Evolutionary conservation across 306 rosid species (phyloP), one percentile per base, ranked within the genome.

Genomic region (Vigna nakashimae): DNA sequence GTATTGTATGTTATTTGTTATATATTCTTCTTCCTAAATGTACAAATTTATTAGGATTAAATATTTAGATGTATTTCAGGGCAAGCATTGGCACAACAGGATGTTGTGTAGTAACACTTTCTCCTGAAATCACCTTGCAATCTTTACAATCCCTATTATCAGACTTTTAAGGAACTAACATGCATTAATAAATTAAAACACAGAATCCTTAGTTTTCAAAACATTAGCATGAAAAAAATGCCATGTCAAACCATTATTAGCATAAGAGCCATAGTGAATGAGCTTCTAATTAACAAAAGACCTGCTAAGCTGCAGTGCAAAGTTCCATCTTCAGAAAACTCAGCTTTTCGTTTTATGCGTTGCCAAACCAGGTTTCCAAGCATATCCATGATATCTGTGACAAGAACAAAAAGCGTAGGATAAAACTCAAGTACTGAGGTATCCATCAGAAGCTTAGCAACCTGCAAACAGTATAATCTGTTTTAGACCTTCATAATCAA

Each of bases 311-410:
- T 87, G 80, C 82, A 79, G 72, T 79, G 26, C 71, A 69, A 80
- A 66, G 77, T 81, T 89, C 93, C 96, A 64, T 92, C 95, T 69
- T 88, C 97, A 62, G 92, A 43, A 87, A 88, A 89, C 81, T 95
- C 98, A 53, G 98, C 93, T 88, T 89, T 95, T 71, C 17, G 79
- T 82, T 87, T 92, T 77, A 95, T 92, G 83, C 98, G 96, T 50
- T 84, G 92, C 98, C 98, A 95, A 64, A 95, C 98, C 87, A 95
- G 80, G 85, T 90, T 83, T 45, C 98, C 98, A 42, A 95, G 84
- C 93, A 89, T 92, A 85, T 95, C 98, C 93, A 95, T 68, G 73
- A 92, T 86, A 88, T 95, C 92, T 57, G 92, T 86, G 67, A 87
- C 95, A 72, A 91, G 97, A 85, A 90, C 93, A 87, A 95, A 95